These are phyloP conservation scores for Grosmannia penicillata DNA, from an alignment of 2,329 filamentous ascomycete genomes.

Conservation along the genomic window DNA sequence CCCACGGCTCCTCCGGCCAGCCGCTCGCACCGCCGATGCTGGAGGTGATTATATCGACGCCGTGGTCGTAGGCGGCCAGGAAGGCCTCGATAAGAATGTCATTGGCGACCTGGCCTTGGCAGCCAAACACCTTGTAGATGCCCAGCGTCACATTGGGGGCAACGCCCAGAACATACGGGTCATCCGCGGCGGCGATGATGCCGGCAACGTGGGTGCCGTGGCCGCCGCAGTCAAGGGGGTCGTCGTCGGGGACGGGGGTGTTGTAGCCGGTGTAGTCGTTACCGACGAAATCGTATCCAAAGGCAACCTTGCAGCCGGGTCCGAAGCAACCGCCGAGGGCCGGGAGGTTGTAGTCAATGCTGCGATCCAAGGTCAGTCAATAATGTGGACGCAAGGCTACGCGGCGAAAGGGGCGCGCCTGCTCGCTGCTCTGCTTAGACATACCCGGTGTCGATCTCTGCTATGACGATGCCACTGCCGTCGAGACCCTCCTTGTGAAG, in stretches of 20 bases:
- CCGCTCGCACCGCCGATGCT: constrained; percentile 18
- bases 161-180: constrained; percentile 22
- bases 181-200: constrained; percentile 42
- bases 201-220: constrained; percentile 50
- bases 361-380: not conserved
- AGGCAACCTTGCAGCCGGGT: constrained; percentile 6
- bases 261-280: constrained; percentile 22
- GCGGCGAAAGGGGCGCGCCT: not conserved
- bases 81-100: constrained; percentile 20
- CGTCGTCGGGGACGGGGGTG: constrained; percentile 24
- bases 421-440: too few species aligned
- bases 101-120: constrained; percentile 11
- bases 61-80: constrained; percentile 19
- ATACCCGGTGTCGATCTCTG: not conserved
- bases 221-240: constrained; percentile 38
- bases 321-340: constrained; percentile 9
- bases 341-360: constrained; percentile 6
- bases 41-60: constrained; percentile 25
- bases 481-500: not conserved
- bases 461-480: not conserved
- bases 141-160: constrained; percentile 13
- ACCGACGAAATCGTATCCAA: constrained; percentile 8
- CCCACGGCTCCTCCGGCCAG: constrained; percentile 20
- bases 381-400: not conserved
- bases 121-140: constrained; percentile 14